Evolutionary conservation across 345 rosid species (phyloP).

Genomic region (Euphorbia peplus): DNA sequence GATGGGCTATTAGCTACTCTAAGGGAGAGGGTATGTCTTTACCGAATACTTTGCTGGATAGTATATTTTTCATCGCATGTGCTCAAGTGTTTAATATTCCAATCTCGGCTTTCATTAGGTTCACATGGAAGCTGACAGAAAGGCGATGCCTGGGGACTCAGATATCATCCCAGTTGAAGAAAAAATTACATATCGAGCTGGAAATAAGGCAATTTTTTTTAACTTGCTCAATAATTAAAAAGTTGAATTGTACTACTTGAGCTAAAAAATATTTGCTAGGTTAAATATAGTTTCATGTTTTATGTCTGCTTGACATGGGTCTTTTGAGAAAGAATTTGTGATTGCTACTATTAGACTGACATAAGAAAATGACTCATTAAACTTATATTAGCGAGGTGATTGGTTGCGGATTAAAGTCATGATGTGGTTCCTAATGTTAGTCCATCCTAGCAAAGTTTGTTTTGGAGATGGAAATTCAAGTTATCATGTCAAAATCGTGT

Average conservation of each 20-base stretch:
- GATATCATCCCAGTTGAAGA: constrained; percentile 44
- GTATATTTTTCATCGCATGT: neutral
- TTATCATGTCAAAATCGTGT: too few relatives aligned
- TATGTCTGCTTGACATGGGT: neutral
- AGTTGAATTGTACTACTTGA: neutral
- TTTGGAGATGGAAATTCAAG: too few relatives aligned
- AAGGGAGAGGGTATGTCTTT: constrained; percentile 74
- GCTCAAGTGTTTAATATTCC: neutral
- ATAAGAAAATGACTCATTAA: neutral
- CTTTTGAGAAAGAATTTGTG: neutral
- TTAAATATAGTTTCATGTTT: neutral
- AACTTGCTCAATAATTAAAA: neutral
- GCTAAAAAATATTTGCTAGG: neutral
- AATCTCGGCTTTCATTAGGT: constrained; percentile 43
- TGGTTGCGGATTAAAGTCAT: neutral
- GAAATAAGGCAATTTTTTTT: constrained; percentile 56
- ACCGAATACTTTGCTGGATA: constrained; percentile 6
- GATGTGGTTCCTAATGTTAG: neutral
- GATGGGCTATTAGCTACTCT: constrained; percentile 88
- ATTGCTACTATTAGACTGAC: neutral
- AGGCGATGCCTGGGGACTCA: constrained; percentile 54
- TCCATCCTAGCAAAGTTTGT: neutral
- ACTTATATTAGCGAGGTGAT: neutral
- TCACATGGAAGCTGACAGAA: constrained; percentile 91
- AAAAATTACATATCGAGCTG: constrained; percentile 66